phyloP scores from a whole-genome alignment of 208 protist genomes.

The Kentomonas sorsogonicus region DNA sequence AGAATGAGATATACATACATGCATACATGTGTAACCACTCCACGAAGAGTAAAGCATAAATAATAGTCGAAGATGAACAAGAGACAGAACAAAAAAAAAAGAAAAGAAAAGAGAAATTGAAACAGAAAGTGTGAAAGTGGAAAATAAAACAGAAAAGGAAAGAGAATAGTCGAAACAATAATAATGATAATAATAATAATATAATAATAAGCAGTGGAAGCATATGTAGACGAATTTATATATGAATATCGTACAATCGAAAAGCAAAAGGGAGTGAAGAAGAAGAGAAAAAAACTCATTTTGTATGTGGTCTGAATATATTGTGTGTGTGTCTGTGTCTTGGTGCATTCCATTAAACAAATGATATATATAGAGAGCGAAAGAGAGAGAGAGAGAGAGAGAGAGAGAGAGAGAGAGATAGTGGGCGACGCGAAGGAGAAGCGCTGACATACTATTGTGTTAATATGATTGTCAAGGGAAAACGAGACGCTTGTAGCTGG shows the following conservation, averaged over 20 bases:
- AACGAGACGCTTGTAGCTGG: no score
- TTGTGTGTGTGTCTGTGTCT: no score
- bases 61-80: neutral
- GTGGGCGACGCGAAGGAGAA: no score
- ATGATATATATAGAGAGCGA: no score
- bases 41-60: no score
- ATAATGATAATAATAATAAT: neutral
- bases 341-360: no score
- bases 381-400: no score
- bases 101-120: neutral
- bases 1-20: conserved; percentile 11
- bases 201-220: neutral
- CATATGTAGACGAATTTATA: conserved; percentile 19
- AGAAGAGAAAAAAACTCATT: conserved; percentile 12
- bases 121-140: conserved; percentile 9
- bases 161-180: conserved; percentile 13
- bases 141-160: conserved; percentile 19
- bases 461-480: no score
- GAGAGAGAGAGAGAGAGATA: conserved; percentile 6
- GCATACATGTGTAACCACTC: no score
- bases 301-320: no score
- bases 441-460: no score
- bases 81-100: neutral
- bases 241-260: conserved; percentile 9
- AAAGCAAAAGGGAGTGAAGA: conserved; percentile 5